phyloP scores from a whole-genome alignment of 129 eudicot genomes.

The Daucus carota region DNA sequence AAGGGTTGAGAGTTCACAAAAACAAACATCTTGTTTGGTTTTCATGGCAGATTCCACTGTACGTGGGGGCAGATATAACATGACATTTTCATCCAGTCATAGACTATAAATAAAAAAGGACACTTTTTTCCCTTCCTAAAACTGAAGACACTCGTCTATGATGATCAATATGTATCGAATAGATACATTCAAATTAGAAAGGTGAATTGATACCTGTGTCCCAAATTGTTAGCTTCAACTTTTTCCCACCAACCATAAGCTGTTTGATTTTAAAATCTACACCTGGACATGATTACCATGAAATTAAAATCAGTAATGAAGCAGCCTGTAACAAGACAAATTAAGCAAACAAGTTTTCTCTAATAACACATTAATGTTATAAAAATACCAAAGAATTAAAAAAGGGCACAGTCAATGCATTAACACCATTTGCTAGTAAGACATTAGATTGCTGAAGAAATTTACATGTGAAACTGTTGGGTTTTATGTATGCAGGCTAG shows the following conservation, averaged over 20 bases:
- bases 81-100: no score
- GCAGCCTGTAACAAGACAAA: not conserved
- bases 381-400: not conserved
- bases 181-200: not conserved
- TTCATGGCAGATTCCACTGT: not conserved
- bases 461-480: not conserved
- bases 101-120: no score
- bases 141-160: not conserved
- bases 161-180: not conserved
- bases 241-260: slow-evolving; percentile 68
- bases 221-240: slow-evolving; percentile 86
- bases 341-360: not conserved
- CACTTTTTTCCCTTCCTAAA: not conserved
- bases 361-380: not conserved
- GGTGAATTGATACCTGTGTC: slow-evolving; percentile 53
- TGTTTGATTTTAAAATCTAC: slow-evolving; percentile 81
- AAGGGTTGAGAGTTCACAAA: not conserved
- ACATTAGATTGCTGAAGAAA: no score
- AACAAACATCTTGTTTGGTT: not conserved
- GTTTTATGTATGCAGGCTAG: not conserved
- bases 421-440: not conserved
- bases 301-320: not conserved
- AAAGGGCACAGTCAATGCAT: not conserved
- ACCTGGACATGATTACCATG: slow-evolving; percentile 34
- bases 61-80: no score